These are phyloP conservation scores for Bacidia gigantensis DNA, from an alignment of 495 filamentous ascomycete genomes.

Conservation along the genomic window DNA sequence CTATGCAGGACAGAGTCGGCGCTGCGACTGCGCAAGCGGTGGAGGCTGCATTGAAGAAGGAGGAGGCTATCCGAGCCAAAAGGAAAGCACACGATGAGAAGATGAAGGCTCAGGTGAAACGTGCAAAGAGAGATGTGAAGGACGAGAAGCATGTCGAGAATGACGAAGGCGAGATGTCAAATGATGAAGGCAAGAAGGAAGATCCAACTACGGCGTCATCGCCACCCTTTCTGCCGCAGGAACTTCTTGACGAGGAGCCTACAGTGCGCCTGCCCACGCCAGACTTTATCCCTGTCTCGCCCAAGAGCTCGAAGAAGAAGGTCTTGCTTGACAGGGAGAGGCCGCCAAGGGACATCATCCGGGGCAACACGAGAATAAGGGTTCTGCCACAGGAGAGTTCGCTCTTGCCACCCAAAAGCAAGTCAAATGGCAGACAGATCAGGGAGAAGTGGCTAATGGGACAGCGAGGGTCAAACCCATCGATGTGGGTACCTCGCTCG, in stretches of 20 bases:
- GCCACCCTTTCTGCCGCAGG: constrained; percentile 39
- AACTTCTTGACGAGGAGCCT: constrained; percentile 37
- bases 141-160: constrained; percentile 10
- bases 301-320: constrained; percentile 32
- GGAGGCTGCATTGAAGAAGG: constrained; percentile 21
- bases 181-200: background rate
- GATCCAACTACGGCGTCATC: constrained; percentile 24
- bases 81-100: constrained; percentile 34
- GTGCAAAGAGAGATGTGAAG: constrained; percentile 17
- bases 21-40: constrained; percentile 6
- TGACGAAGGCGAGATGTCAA: constrained; percentile 17
- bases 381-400: constrained; percentile 33
- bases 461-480: constrained; percentile 18
- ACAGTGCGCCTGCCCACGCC: constrained; percentile 28
- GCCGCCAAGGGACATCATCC: constrained; percentile 39
- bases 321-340: constrained; percentile 35
- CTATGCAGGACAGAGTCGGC: constrained; percentile 10
- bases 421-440: constrained; percentile 31
- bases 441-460: constrained; percentile 37
- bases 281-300: constrained; percentile 20
- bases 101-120: constrained; percentile 35
- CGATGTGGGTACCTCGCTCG: constrained; percentile 17
- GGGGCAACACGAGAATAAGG: constrained; percentile 37
- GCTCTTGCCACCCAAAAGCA: constrained; percentile 36
- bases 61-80: constrained; percentile 30